A percentile compares a stretch with the other conserved stretches of the same genome.
Evolutionary conservation across 805 yeast genomes (phyloP).

Genomic region (Cyberlindnera galapagoensis): DNA sequence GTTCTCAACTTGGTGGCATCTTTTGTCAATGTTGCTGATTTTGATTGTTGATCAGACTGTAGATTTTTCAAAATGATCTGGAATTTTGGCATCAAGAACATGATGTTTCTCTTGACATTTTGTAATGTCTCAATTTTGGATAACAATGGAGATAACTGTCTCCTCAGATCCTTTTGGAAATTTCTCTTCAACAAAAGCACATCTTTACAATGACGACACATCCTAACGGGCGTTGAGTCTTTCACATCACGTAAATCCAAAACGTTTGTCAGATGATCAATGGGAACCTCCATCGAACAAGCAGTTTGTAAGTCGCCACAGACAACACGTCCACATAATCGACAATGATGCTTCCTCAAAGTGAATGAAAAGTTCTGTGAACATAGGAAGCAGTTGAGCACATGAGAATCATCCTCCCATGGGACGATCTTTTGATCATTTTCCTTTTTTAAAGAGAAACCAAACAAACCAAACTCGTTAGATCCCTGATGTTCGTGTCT

Average conservation of each 20-base stretch:
- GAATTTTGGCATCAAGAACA: slow-evolving; percentile 36
- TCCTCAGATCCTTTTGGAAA: slow-evolving; percentile 33
- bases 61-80: slow-evolving; percentile 30
- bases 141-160: slow-evolving; percentile 31
- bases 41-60: slow-evolving; percentile 27
- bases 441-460: no score
- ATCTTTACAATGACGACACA: slow-evolving; percentile 68
- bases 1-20: slow-evolving; percentile 37
- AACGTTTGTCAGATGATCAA: slow-evolving; percentile 23
- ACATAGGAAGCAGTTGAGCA: slow-evolving; percentile 60
- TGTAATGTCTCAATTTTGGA: slow-evolving; percentile 35
- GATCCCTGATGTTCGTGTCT: no score
- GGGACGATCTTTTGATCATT: slow-evolving; percentile 44
- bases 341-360: slow-evolving; percentile 80
- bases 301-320: slow-evolving; percentile 59
- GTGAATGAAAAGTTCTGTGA: slow-evolving; percentile 46
- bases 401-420: slow-evolving; percentile 57
- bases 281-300: slow-evolving; percentile 72
- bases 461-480: no score
- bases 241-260: slow-evolving; percentile 18
- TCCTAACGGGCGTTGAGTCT: slow-evolving; percentile 36
- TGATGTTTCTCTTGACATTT: slow-evolving; percentile 32
- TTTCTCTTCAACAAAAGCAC: slow-evolving; percentile 51
- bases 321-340: slow-evolving; percentile 78
- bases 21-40: slow-evolving; percentile 24